phyloP scores from a whole-genome alignment of 2,329 filamentous ascomycete species.

The Cercospora sp. region DNA sequence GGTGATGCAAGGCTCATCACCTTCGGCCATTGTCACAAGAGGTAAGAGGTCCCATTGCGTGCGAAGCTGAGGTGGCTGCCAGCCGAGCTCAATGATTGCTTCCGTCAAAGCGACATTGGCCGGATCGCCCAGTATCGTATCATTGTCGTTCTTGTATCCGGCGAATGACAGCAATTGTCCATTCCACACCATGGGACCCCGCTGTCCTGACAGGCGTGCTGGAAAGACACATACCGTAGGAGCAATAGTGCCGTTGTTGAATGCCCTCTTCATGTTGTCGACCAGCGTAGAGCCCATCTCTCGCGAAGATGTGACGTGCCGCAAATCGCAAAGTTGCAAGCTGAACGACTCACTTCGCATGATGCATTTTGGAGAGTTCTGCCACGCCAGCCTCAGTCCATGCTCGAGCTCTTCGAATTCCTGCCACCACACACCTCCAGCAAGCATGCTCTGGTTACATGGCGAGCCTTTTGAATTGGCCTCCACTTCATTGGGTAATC shows the following conservation, averaged over 20 bases:
- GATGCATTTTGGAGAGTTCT: slow-evolving; percentile 16
- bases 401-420: slow-evolving; percentile 4
- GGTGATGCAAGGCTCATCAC: slow-evolving; percentile 5
- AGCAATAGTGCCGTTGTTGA: slow-evolving; percentile 9
- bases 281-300: slow-evolving; percentile 12
- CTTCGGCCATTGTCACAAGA: slow-evolving; percentile 17
- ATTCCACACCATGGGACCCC: slow-evolving; percentile 17
- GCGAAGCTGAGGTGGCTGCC: slow-evolving; percentile 6
- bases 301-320: background rate
- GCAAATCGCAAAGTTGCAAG: slow-evolving; percentile 11
- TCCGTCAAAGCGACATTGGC: slow-evolving; percentile 12
- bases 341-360: slow-evolving; percentile 15
- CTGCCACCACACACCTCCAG: slow-evolving; percentile 2
- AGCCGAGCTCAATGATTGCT: slow-evolving; percentile 14
- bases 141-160: slow-evolving; percentile 8
- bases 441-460: background rate
- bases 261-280: slow-evolving; percentile 1
- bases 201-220: background rate
- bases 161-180: slow-evolving; percentile 15
- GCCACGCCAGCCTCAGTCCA: slow-evolving; percentile 13
- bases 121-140: slow-evolving; percentile 10
- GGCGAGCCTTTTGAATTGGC: background rate
- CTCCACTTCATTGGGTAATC: background rate
- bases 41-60: slow-evolving; percentile 18
- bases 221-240: slow-evolving; percentile 18